Percentiles rank a stretch among this genome's conserved stretches.
Evolutionary conservation across 2,329 filamentous ascomycete genomes (phyloP).

Genomic region (Blastomyces parvus): DNA sequence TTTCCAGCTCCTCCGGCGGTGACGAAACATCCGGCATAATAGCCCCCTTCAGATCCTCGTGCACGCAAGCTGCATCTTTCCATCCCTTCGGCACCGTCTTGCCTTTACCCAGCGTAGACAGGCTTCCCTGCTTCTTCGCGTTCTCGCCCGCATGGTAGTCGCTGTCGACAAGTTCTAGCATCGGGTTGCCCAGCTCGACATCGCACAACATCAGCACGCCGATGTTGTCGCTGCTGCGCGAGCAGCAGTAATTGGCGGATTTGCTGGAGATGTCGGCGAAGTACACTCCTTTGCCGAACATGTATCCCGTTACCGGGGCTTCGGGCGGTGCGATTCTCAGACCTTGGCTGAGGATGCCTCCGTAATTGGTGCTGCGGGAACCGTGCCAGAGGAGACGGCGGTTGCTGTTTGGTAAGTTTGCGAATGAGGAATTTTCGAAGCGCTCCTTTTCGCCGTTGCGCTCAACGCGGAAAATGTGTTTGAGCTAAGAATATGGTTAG

Average conservation of each 20-base stretch:
- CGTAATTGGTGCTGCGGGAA: slow-evolving; percentile 72
- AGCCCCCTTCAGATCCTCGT: slow-evolving; percentile 56
- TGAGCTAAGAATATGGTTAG: slow-evolving; percentile 36
- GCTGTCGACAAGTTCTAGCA: slow-evolving; percentile 52
- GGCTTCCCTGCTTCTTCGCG: slow-evolving; percentile 50
- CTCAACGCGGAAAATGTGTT: slow-evolving; percentile 75
- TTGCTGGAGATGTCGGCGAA: slow-evolving; percentile 78
- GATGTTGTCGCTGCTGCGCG: slow-evolving; percentile 53
- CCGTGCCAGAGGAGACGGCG: slow-evolving; percentile 81
- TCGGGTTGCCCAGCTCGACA: slow-evolving; percentile 67
- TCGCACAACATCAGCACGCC: slow-evolving; percentile 75
- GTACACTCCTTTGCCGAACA: slow-evolving; percentile 88
- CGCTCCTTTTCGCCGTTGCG: slow-evolving; percentile 61
- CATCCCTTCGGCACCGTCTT: slow-evolving; percentile 54
- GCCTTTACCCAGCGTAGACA: slow-evolving; percentile 64
- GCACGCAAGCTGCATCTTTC: slow-evolving; percentile 64
- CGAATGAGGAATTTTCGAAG: slow-evolving; percentile 50
- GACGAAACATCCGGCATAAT: slow-evolving; percentile 44
- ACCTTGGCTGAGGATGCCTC: slow-evolving; percentile 77
- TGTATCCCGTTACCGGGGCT: slow-evolving; percentile 69
- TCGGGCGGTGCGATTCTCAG: slow-evolving; percentile 75
- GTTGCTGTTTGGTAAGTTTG: slow-evolving; percentile 49
- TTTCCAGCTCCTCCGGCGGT: background rate
- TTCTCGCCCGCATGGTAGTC: slow-evolving; percentile 56
- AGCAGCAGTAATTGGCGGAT: slow-evolving; percentile 66